These are phyloP conservation scores for Volutella citrinella DNA, from an alignment of 2,329 filamentous ascomycete genomes.

Conservation along the genomic window DNA sequence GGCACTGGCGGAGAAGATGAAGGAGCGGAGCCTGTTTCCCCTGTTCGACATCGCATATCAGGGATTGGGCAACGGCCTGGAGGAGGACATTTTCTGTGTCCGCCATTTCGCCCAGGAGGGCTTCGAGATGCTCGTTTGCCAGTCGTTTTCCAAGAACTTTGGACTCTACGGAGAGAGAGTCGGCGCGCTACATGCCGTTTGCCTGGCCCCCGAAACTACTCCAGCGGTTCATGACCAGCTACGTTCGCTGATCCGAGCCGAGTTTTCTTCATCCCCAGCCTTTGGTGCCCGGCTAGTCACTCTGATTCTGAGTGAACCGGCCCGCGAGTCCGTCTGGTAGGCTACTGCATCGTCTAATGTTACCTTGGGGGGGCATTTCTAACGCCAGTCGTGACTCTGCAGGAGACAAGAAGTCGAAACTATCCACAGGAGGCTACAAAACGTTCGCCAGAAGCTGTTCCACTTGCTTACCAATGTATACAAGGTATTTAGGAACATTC, in stretches of 20 bases:
- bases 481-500: too few relatives aligned
- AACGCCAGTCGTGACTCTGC: neutral
- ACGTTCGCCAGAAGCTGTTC: slow-evolving; percentile 4
- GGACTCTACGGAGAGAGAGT: slow-evolving; percentile 34
- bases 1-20: slow-evolving; percentile 17
- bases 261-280: slow-evolving; percentile 15
- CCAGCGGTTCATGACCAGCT: slow-evolving; percentile 10
- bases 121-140: slow-evolving; percentile 30
- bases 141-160: slow-evolving; percentile 40
- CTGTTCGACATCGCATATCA: slow-evolving; percentile 37
- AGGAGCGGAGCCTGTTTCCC: slow-evolving; percentile 21
- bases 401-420: slow-evolving; percentile 9
- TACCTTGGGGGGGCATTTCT: neutral
- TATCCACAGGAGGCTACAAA: slow-evolving; percentile 4
- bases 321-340: slow-evolving; percentile 7
- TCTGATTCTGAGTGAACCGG: slow-evolving; percentile 10
- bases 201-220: slow-evolving; percentile 2
- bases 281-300: slow-evolving; percentile 14
- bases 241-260: slow-evolving; percentile 12
- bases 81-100: slow-evolving; percentile 30
- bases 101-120: slow-evolving; percentile 22
- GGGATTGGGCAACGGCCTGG: slow-evolving; percentile 30
- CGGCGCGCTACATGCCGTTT: slow-evolving; percentile 22
- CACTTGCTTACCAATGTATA: slow-evolving; percentile 1
- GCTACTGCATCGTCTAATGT: neutral